A percentile compares a stretch with the other conserved stretches of the same genome.
Evolutionary conservation across 2,329 filamentous ascomycete species (phyloP).

Genomic region (Epichloe gansuensis): DNA sequence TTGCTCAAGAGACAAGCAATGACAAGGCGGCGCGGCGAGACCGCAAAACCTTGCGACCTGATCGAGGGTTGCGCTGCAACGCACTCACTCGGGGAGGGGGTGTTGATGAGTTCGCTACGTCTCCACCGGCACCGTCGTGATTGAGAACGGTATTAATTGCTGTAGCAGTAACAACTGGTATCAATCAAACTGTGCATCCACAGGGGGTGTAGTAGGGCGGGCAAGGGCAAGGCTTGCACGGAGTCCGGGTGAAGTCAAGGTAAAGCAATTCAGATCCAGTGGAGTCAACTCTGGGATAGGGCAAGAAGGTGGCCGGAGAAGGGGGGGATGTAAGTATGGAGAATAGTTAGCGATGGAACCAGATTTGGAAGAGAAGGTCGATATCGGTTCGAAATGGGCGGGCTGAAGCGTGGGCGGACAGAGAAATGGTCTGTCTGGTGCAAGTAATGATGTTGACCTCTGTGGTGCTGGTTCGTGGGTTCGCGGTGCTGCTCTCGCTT

Average conservation of each 20-base stretch:
- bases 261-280: conserved; percentile 9
- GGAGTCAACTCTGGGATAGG: not conserved
- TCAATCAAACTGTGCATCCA: conserved; percentile 7
- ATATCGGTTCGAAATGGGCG: not conserved
- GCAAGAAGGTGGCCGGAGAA: conserved; percentile 11
- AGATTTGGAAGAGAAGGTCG: conserved; percentile 1
- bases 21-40: conserved; percentile 14
- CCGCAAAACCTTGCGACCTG: conserved; percentile 6
- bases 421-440: not conserved
- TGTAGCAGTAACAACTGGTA: conserved; percentile 3
- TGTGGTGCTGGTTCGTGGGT: not conserved
- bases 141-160: conserved; percentile 10
- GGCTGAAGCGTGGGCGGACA: not conserved
- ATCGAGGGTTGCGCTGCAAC: conserved; percentile 10
- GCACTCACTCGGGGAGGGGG: conserved; percentile 14
- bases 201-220: conserved; percentile 5
- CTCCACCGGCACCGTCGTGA: conserved; percentile 23
- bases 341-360: conserved; percentile 8
- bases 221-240: not conserved
- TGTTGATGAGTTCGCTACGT: conserved; percentile 20
- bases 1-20: conserved; percentile 21
- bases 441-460: not conserved
- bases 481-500: not conserved
- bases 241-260: conserved; percentile 4
- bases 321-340: conserved; percentile 9